phyloP scores from a whole-genome alignment of 1,284 basidiomycete species.

The Cutaneotrichosporon sp. region DNA sequence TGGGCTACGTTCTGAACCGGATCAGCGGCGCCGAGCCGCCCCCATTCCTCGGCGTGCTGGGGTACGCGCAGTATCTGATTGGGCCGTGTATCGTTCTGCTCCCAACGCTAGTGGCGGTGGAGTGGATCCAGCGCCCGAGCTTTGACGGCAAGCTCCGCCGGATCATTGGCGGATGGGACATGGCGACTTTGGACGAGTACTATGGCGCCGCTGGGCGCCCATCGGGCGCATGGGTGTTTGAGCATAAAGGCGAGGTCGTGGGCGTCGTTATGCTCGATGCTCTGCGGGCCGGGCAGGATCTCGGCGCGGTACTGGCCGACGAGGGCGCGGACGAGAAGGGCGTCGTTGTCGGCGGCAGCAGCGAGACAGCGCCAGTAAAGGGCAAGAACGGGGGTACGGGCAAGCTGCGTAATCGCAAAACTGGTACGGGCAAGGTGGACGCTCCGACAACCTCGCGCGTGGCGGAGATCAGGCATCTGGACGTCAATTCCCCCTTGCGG shows the following conservation, averaged over 20 bases:
- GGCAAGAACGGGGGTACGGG: neutral
- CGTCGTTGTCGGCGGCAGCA: conserved; percentile 15
- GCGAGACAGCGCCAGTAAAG: no score
- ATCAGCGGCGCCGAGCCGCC: conserved; percentile 46
- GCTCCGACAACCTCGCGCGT: conserved; percentile 19
- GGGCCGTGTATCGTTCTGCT: conserved; percentile 61
- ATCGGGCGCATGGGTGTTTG: conserved; percentile 62
- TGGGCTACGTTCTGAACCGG: conserved; percentile 59
- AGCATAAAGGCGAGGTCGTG: conserved; percentile 58
- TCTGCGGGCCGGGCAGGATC: conserved; percentile 31
- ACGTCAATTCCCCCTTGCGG: conserved; percentile 62
- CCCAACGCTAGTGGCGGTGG: conserved; percentile 61
- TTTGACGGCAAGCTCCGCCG: conserved; percentile 50
- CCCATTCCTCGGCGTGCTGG: neutral
- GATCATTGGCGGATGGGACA: conserved; percentile 57
- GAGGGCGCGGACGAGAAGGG: conserved; percentile 28
- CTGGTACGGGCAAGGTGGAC: neutral
- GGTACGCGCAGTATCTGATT: conserved; percentile 55
- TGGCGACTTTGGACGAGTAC: conserved; percentile 55
- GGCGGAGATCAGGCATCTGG: conserved; percentile 70
- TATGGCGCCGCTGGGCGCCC: conserved; percentile 52
- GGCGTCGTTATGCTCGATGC: conserved; percentile 68
- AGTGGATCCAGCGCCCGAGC: conserved; percentile 49
- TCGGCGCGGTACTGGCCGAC: conserved; percentile 18
- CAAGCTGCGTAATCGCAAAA: neutral